A percentile compares a stretch with the other conserved stretches of the same genome.
Conservation (phyloP, 1,284 basidiomycete genomes). For the Cutaneotrichosporon sp. region DNA sequence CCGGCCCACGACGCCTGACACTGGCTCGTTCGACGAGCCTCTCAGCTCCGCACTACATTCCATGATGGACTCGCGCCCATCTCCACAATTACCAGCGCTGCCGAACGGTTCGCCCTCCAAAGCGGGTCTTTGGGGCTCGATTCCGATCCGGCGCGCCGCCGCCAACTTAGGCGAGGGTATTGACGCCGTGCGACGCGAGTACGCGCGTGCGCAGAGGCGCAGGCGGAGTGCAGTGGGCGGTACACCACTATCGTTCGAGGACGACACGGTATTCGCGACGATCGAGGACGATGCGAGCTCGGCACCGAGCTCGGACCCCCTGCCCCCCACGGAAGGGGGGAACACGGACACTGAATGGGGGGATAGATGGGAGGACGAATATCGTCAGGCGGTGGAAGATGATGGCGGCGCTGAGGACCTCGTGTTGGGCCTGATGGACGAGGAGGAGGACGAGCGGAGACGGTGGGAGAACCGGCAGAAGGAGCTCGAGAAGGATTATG, state of each 20-base stretch:
- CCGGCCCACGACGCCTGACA: slow-evolving; percentile 38
- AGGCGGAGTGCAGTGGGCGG: slow-evolving; percentile 25
- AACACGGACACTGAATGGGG: not conserved
- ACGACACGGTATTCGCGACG: slow-evolving; percentile 42
- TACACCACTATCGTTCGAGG: slow-evolving; percentile 44
- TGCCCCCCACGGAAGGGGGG: slow-evolving; percentile 31
- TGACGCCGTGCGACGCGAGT: slow-evolving; percentile 42
- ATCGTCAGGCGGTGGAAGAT: slow-evolving; percentile 47
- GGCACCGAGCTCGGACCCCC: slow-evolving; percentile 32
- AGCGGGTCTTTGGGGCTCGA: slow-evolving; percentile 31
- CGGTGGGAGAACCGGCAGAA: slow-evolving; percentile 27
- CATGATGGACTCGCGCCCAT: slow-evolving; percentile 59
- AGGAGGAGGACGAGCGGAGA: slow-evolving; percentile 50
- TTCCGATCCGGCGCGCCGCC: slow-evolving; percentile 47
- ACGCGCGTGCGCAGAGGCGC: slow-evolving; percentile 33
- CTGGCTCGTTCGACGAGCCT: slow-evolving; percentile 70
- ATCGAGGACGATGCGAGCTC: slow-evolving; percentile 28
- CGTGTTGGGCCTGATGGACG: slow-evolving; percentile 51
- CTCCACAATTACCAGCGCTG: slow-evolving; percentile 67
- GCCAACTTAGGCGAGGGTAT: slow-evolving; percentile 45
- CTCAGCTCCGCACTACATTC: slow-evolving; percentile 69
- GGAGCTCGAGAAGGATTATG: slow-evolving; percentile 2
- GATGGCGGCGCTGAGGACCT: slow-evolving; percentile 51
- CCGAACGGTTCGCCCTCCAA: slow-evolving; percentile 62
- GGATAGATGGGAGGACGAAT: slow-evolving; percentile 48